phyloP scores from a whole-genome alignment of 345 rosid genomes.

The Camelina laxa region DNA sequence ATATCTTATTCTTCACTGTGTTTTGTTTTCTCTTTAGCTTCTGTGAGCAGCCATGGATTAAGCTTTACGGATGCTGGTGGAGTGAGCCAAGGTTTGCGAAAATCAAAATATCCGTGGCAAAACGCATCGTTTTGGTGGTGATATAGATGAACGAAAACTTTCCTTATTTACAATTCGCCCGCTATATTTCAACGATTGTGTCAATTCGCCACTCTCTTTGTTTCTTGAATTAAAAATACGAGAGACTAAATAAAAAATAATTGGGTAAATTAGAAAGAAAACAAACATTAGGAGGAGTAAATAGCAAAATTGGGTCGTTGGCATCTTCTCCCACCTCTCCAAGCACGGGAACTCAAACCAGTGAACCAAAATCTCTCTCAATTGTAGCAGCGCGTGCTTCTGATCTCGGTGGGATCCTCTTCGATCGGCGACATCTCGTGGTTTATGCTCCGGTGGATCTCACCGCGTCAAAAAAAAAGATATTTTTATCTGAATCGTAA shows the following conservation, averaged over 20 bases:
- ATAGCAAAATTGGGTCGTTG: constrained; percentile 37
- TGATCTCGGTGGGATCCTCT: constrained; percentile 24
- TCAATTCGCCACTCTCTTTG: background rate
- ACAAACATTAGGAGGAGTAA: constrained; percentile 9
- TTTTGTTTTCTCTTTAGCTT: constrained; percentile 21
- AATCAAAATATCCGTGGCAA: constrained; percentile 36
- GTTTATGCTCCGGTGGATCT: constrained; percentile 39
- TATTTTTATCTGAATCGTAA: background rate
- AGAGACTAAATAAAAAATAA: background rate
- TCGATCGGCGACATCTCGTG: constrained; percentile 39
- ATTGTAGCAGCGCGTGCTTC: constrained; percentile 21
- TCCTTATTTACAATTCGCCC: constrained; percentile 14
- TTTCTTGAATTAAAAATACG: too few relatives aligned
- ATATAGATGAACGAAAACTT: background rate
- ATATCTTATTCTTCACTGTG: constrained; percentile 32
- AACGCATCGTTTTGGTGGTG: constrained; percentile 40
- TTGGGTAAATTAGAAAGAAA: background rate
- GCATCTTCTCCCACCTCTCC: constrained; percentile 37
- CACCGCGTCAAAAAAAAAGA: background rate
- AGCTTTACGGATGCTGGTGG: constrained; percentile 25
- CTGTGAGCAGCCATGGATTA: constrained; percentile 37
- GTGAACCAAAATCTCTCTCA: constrained; percentile 42
- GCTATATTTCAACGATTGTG: background rate
- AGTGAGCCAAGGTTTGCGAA: constrained; percentile 7
- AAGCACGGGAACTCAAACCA: constrained; percentile 36